Evolutionary conservation across 768 basidiomycete species (phyloP), one percentile per base, ranked within the genome.

Genomic region (Gelatoporia subvermispora): DNA sequence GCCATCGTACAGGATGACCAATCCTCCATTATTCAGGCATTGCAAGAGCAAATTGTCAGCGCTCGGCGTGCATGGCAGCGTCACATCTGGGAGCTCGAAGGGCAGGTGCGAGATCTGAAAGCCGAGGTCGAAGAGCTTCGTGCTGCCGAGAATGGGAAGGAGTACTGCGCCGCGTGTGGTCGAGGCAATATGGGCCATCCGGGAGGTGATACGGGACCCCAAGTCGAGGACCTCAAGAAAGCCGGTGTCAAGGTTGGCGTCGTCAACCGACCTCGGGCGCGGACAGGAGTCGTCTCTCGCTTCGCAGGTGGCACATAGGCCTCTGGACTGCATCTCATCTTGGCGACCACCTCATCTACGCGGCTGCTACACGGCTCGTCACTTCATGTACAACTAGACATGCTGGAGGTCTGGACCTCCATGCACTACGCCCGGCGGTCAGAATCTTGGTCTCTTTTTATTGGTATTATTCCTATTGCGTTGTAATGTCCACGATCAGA

Each of bases 41-140:
- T 87, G 31, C 85, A 82, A 58, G 79, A 85, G 25, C 80, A 87
- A 61, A 68, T 88, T 34, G 58, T 67, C 34, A 68, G 71, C 8
- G 66, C 81, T 21, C 80, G 82, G 46, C 74, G 75, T 54, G 77
- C 76, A 18, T 88, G 84, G 83, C 84, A 87, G 58, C 76, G 72
- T 49, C 82, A 85, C 50, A 75, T 88, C 43, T 81, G 77, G 82
- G 88, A 89, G 59, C 68, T 91, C 43, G 86, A 86, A 59, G 76
- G 78, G 11, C 84, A 86, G 60, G 76, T 91, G 39, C 77, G 77
- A 41, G 82, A 84, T 60, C 68, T 92, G 49, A 82, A 85, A 53
- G 72, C 76, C 17, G 85, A 90, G 62, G 62, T 91, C 28, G 81
- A 84, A 28, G 76, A 73, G 21, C 65, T 82, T 36, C 78, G 74